A percentile compares a stretch with the other conserved stretches of the same genome.
These are phyloP conservation scores for Coemansia sp. DNA, from an alignment of 371 early-diverging fungal species.

Conservation along the genomic window DNA sequence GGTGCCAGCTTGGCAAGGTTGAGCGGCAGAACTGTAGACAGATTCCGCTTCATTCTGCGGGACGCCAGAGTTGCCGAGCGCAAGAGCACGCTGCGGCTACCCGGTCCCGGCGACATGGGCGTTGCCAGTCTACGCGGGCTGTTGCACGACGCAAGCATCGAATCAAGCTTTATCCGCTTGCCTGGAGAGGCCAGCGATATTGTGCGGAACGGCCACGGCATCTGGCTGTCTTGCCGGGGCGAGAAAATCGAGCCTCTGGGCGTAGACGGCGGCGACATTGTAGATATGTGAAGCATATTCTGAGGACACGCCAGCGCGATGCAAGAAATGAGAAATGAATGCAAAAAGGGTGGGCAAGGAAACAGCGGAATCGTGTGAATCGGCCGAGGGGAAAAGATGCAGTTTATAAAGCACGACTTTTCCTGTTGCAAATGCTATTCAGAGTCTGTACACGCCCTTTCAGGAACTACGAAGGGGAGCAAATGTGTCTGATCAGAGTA, in stretches of 20 bases:
- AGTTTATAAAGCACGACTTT: not conserved
- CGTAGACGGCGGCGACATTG: constrained; percentile 41
- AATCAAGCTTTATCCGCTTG: constrained; percentile 32
- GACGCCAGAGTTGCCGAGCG: constrained; percentile 28
- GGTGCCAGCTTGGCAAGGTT: not conserved
- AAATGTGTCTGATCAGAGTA: not conserved
- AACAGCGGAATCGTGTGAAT: not conserved
- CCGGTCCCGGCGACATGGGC: not conserved
- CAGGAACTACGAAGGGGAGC: not conserved
- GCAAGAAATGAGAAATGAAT: not conserved
- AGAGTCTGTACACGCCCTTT: not conserved
- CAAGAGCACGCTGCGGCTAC: not conserved
- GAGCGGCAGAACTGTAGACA: constrained; percentile 10
- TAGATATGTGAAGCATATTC: constrained; percentile 36
- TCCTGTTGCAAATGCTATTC: not conserved
- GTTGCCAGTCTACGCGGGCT: not conserved
- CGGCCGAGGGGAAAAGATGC: not conserved
- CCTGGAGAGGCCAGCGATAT: constrained; percentile 23
- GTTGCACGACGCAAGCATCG: not conserved
- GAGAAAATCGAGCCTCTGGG: constrained; percentile 45
- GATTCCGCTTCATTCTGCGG: constrained; percentile 24
- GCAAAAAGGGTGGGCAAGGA: not conserved
- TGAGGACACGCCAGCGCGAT: not conserved
- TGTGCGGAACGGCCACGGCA: constrained; percentile 30
- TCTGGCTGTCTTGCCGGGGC: constrained; percentile 15